Evolutionary conservation across 2,329 filamentous ascomycete species (phyloP), one percentile per base, ranked within the genome.

Genomic region (Alternaria sp.): DNA sequence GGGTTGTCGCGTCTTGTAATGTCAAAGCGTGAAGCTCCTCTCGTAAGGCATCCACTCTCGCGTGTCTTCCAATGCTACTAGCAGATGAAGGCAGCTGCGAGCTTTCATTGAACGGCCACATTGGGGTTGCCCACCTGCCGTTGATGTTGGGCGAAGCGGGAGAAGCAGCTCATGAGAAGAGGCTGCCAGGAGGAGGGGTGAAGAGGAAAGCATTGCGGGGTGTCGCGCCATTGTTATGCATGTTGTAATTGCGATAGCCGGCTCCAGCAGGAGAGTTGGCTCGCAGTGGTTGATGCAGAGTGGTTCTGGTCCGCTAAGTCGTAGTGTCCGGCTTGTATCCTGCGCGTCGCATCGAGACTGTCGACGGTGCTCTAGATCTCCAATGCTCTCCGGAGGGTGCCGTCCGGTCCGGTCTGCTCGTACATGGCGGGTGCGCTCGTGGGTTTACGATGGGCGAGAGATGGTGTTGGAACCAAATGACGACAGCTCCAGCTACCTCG

Each of bases 301-400:
- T 55, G 50, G 55, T 63, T 63, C 50, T 60, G 56, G 60, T 55
- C 44, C 50, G 45, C 44, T 59, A 55, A 47, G 43, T 45, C 15
- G 21, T 53, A 49, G 25, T 37, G 55, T 45, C 26, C 12, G n/a
- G 8, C 46, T 50, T 25, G 44, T 41, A 37, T 55, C 44, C 18
- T 33, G 30, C 30, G 55, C 47, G 18, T 28, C 10, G 21, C 18
- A 26, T 28, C 21, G 25, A 14, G 25, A 21, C 20, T 10, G 10
- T 41, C 18, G 37, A 28, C 5, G n/a, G n/a, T 12, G 23, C 20
- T 15, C 8, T 41, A 10, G 12, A 50, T 12, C 7, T 37, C 6
- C 7, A 30, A n/a, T 7, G 14, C 0, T 6, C 46, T 23, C 12
- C 15, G 18, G 30, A 8, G 9, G 15, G 21, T 12, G 12, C 12